Conservation (phyloP, 2,329 filamentous ascomycete genomes). For the Microcera coccophila region DNA sequence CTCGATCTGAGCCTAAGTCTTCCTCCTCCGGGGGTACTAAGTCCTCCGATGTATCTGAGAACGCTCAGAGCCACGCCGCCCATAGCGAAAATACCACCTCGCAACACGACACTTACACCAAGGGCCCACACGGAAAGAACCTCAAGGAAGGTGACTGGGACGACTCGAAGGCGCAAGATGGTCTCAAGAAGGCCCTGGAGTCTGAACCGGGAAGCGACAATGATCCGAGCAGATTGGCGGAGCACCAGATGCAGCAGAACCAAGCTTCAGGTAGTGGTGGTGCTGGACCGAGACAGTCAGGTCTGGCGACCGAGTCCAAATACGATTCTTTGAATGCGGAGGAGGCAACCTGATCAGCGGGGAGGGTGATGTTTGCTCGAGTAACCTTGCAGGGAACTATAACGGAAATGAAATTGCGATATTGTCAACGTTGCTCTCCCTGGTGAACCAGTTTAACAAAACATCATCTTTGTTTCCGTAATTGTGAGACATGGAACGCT, state of each 20-base stretch:
- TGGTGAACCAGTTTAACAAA: no score
- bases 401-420: no score
- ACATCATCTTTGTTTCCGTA: no score
- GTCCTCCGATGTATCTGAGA: neutral
- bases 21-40: no score
- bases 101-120: constrained; percentile 29
- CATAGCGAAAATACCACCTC: constrained; percentile 36
- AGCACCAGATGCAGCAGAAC: constrained; percentile 37
- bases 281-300: constrained; percentile 25
- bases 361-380: no score
- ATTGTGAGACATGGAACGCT: no score
- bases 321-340: no score
- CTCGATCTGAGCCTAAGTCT: constrained; percentile 8
- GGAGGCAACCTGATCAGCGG: no score
- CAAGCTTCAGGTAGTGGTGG: constrained; percentile 21
- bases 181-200: constrained; percentile 36
- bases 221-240: constrained; percentile 46
- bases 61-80: neutral
- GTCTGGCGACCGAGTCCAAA: constrained; percentile 23
- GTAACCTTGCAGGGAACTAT: no score
- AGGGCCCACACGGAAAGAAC: constrained; percentile 43
- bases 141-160: constrained; percentile 36
- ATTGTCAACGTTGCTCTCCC: no score
- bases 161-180: constrained; percentile 32
- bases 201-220: constrained; percentile 44